Base-by-base conservation (phyloP, 1,139 yeast genomes). In the Hansenula sp. region DNA sequence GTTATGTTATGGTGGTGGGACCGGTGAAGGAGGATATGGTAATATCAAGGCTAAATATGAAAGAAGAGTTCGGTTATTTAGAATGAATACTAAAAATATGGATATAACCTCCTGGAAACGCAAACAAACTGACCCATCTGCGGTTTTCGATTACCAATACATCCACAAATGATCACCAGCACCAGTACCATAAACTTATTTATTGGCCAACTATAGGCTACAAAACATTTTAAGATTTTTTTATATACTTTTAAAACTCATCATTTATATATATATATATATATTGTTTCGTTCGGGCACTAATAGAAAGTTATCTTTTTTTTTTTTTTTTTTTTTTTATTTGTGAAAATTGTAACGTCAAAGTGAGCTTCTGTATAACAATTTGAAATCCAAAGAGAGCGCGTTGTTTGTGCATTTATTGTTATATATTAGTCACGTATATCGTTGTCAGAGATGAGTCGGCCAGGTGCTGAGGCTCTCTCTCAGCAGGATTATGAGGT, bases 1-100 rank as follows among this genome's bases (percentile, higher is more conserved):
- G 81, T 57, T 76, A 42, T 76, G 82, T 51, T 76, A 72, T 47
- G 78, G 79, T 2, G 80, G 80, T 27, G 75, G 75, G 1, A 61
- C 66, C 9, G 80, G 80, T 16, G 75, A 73, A 54, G 79, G 76
- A 25, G 76, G 74, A 2, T 69, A 66, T 44, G 53, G 50, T 10
- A 42, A 39, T 24, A 37, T 40, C 2, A 11, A 24, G 5, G 25
- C n/a, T 5, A 36, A 41, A 13, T 37, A 34, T 37, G 72, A 51
- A 17, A 61, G 81, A 52, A 62, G 75, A 44, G 55, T 73, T 33
- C 53, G 82, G 39, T 47, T 70, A 9, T 76, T 63, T 55, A 73
- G 70, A 38, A 45, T 75, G 17, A 71, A 75, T 47, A 57, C 66
- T 8, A 47, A 48, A 11, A 52, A 49, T 8, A 70, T 66, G 9